Evolutionary conservation across 2,329 filamentous ascomycete genomes (phyloP), one percentile per base, ranked within the genome.

Genomic region (Cladosporium sp.): DNA sequence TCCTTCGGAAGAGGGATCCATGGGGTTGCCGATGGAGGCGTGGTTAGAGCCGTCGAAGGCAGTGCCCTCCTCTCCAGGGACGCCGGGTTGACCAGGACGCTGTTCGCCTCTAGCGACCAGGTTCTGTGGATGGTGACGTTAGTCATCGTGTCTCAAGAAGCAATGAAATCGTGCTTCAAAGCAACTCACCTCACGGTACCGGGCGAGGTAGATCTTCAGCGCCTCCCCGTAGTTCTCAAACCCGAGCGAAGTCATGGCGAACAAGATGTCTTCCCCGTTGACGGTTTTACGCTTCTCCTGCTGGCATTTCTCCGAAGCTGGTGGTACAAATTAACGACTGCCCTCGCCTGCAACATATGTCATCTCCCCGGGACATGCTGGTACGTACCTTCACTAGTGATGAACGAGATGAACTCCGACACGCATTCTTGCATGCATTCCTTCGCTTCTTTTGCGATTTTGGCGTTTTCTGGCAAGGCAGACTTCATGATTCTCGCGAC

Each of bases 351-450:
- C 15, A 7, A n/a, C 13, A 36, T n/a, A n/a, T 11, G 15, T 4
- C 11, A 36, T 2, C 3, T n/a, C 12, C n/a, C 13, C 5, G 32
- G 54, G 54, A 36, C 22, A 17, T 34, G 8, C 4, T 34, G 36
- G 45, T 57, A 75, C 86, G 67, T 71, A 96, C 93, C 93, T 80
- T 99, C 93, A 70, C 92, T 97, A 30, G 93, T 99, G 68, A 99
- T 97, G 78, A 99, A 99, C 6, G 89, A 96, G 76, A 99, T 99
- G 72, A 99, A 99, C 74, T 99, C 93, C 83, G 91, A 96, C 53
- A 99, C 93, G 68, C 93, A 99, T 72, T 99, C 93, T 72, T 99
- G 93, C 93, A 99, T 97, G 74, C 93, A 99, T 70, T 99, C 93
- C 72, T 99, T 99, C 51, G 93, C 93, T 69, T 99, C 93, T 69